Evolutionary conservation across 768 basidiomycete species (phyloP).

Genomic region (Megacollybia marginata): DNA sequence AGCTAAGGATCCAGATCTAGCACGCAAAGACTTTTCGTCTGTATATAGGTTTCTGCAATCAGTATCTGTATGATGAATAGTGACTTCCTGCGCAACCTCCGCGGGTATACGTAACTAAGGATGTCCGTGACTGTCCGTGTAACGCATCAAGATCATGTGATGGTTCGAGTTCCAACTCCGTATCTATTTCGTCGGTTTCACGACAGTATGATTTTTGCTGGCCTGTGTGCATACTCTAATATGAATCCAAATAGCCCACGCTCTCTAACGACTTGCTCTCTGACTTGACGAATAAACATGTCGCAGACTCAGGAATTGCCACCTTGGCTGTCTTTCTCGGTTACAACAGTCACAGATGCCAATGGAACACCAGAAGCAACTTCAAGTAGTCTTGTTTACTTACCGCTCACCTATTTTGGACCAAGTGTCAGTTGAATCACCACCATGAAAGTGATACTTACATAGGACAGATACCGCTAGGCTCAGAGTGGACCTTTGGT

Average conservation of each 20-base stretch:
- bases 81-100: too few relatives aligned
- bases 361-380: constrained; percentile 50
- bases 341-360: constrained; percentile 43
- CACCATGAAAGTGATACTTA: background rate
- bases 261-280: background rate
- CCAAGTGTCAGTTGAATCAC: constrained; percentile 55
- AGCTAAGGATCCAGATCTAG: constrained; percentile 48
- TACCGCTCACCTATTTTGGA: constrained; percentile 78
- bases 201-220: too few relatives aligned
- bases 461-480: constrained; percentile 62
- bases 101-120: too few relatives aligned
- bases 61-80: constrained; percentile 9
- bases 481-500: constrained; percentile 65
- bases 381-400: constrained; percentile 44
- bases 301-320: constrained; percentile 61
- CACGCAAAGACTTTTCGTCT: constrained; percentile 71
- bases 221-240: too few relatives aligned
- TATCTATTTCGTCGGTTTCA: too few relatives aligned
- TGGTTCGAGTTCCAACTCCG: too few relatives aligned
- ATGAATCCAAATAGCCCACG: too few relatives aligned
- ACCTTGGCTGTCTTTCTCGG: constrained; percentile 61
- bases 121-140: too few relatives aligned
- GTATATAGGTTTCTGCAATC: constrained; percentile 60
- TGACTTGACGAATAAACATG: constrained; percentile 26
- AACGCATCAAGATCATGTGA: too few relatives aligned